Base-by-base conservation (phyloP, 192 early-diverging fungal genomes). In the Coemansia sp. region DNA sequence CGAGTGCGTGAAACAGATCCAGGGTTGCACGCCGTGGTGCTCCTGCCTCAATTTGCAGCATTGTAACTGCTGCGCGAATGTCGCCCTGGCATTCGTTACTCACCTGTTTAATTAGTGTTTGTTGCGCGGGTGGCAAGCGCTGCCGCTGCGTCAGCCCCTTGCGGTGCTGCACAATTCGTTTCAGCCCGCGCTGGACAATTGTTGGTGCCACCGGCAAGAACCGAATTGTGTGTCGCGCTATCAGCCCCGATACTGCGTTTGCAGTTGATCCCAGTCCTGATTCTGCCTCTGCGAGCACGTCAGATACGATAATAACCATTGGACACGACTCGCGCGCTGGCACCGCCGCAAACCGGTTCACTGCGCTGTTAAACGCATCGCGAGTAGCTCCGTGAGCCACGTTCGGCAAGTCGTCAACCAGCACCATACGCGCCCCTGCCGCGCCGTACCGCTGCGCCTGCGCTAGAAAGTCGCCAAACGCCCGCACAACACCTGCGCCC, bases 161-260 rank as follows among this genome's bases (percentile, higher is more conserved):
- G 25, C 59, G 68, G 5, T 69, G 42, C 44, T 60, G 66, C 14
- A 85, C 61, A 8, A 88, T 65, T 9, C 71, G 74, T 44, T 68
- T 73, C 17, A 89, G 75, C 0, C 82, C 87, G 71, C 87, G 87
- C 20, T 72, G 76, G 44, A 87, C 76, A 38, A 88, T 78, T 4
- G 87, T 88, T 7, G 76, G 75, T n/a, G 87, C 87, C 26, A 88
- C 82, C 0, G 87, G 84, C 12, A 85, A 85, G 55, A 89, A 89
- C 36, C 77, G 79, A 31, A 66, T 71, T 23, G 62, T 52, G 49
- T 75, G 80, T 36, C 75, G 71, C 44, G 46, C 70, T 9, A 69
- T 73, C 40, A 44, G 40, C 11, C 15, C 52, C n/a, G 52, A 25
- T 14, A 54, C 52, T 25, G 26, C 23, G 22, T 66, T 48, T 54